phyloP scores from a whole-genome alignment of 441 rosid species.

The Biscutella laevigata region DNA sequence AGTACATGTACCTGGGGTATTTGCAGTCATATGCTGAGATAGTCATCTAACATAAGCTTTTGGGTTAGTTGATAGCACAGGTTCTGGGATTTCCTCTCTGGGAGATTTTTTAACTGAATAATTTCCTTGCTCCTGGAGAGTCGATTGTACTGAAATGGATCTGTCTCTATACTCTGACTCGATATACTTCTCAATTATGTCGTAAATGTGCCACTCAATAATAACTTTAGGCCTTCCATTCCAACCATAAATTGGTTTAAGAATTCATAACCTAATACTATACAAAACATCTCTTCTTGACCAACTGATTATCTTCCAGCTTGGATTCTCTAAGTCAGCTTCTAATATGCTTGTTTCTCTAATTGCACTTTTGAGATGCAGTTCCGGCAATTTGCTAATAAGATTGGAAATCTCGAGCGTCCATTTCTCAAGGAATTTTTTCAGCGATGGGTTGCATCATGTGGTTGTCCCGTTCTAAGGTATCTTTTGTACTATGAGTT shows the following conservation, averaged over 20 bases:
- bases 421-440: conserved; percentile 94
- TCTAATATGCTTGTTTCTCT: conserved; percentile 10
- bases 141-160: neutral
- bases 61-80: conserved; percentile 2
- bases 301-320: conserved; percentile 10
- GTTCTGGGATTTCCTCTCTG: conserved; percentile 7
- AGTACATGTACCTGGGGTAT: too few relatives aligned
- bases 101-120: conserved; percentile 3
- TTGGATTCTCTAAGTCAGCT: neutral
- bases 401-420: conserved; percentile 95
- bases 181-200: conserved; percentile 7
- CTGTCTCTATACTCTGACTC: conserved; percentile 4
- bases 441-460: conserved; percentile 82
- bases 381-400: conserved; percentile 92
- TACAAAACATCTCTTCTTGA: neutral
- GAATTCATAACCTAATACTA: conserved; percentile 3
- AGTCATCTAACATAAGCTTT: conserved; percentile 7
- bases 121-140: neutral
- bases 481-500: conserved; percentile 22
- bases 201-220: conserved; percentile 5
- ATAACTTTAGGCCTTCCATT: neutral
- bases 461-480: conserved; percentile 94
- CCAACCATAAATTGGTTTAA: conserved; percentile 6
- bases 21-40: neutral
- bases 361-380: conserved; percentile 34